Evolutionary conservation across 305 asterid genomes (phyloP), one percentile per base, ranked within the genome.

Genomic region (Fraxinus ornus): DNA sequence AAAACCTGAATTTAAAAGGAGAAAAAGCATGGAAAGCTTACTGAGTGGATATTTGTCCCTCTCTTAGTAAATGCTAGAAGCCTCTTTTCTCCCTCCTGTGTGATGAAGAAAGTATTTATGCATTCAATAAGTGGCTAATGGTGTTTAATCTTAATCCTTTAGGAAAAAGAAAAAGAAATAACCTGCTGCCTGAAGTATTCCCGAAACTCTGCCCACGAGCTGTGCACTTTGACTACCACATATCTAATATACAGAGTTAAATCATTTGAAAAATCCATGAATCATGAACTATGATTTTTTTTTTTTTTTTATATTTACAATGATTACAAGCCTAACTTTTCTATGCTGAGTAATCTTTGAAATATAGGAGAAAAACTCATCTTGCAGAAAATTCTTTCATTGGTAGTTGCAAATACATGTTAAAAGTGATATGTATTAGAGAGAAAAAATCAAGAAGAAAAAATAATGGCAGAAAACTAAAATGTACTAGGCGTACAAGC

Each of bases 1-100:
- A 75, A 39, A 39, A 52, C 26, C 78, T 49, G 55, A 74, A 83
- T 70, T 66, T 66, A 21, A 76, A 35, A 37, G 81, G 44, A 62
- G 13, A 21, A 62, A 81, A 81, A 71, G 74, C 22, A 57, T 37
- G 7, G 33, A 83, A 85, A 84, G 88, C 97, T 89, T 89, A 90
- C 98, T 15, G 99, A 93, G 91, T 92, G 98, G 73, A 87, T 86
- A 75, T 81, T 39, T 75, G 93, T 90, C 82, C 97, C 99, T 85
- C 92, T 90, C 90, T 93, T 93, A 32, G 99, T 91, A 85, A 95
- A 94, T 85, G 99, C 99, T 77, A 95, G 89, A 82, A 95, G 86
- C 91, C 97, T 91, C 88, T 93, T 94, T 76, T 93, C 97, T 21
- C 97, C 97, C 22, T 86, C 91, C 98, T 95, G 86, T 37, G 72